Percentiles rank a stretch among this genome's conserved stretches.
Evolutionary conservation across 108 stramenopile species (phyloP).

Genomic region (Thalassiosira profunda): DNA sequence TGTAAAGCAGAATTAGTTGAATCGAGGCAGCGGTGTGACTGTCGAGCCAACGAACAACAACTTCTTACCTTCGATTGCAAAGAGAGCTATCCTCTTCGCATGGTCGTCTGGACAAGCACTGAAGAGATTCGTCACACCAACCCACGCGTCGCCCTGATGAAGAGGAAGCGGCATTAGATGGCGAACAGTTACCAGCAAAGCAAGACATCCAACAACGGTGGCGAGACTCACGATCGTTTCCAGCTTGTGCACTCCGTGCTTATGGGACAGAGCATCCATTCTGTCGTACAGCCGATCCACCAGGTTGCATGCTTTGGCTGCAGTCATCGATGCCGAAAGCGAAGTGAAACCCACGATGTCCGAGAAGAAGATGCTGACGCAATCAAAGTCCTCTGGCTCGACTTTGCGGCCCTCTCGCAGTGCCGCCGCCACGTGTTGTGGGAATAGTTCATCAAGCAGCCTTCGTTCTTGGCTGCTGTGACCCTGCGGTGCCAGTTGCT

Average conservation of each 20-base stretch:
- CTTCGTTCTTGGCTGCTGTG: not conserved
- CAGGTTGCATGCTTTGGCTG: constrained; percentile 64
- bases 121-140: constrained; percentile 71
- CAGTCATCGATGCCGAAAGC: constrained; percentile 54
- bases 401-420: constrained; percentile 55
- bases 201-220: too few relatives aligned
- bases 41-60: too few relatives aligned
- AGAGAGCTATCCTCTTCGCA: constrained; percentile 76
- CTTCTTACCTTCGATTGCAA: constrained; percentile 69
- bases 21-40: too few relatives aligned
- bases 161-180: too few relatives aligned
- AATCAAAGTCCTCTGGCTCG: constrained; percentile 37
- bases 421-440: constrained; percentile 57
- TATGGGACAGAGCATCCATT: constrained; percentile 66
- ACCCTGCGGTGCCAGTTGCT: too few relatives aligned
- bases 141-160: constrained; percentile 77
- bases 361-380: constrained; percentile 42
- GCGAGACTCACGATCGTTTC: too few relatives aligned
- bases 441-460: constrained; percentile 45
- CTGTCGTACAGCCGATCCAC: constrained; percentile 67
- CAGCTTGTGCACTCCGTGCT: constrained; percentile 79
- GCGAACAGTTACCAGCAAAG: too few relatives aligned
- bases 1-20: too few relatives aligned
- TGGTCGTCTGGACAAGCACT: constrained; percentile 66
- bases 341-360: constrained; percentile 80